Evolutionary conservation across 2,329 filamentous ascomycete species (phyloP).

Genomic region (Tolypocladium ophioglossoides): DNA sequence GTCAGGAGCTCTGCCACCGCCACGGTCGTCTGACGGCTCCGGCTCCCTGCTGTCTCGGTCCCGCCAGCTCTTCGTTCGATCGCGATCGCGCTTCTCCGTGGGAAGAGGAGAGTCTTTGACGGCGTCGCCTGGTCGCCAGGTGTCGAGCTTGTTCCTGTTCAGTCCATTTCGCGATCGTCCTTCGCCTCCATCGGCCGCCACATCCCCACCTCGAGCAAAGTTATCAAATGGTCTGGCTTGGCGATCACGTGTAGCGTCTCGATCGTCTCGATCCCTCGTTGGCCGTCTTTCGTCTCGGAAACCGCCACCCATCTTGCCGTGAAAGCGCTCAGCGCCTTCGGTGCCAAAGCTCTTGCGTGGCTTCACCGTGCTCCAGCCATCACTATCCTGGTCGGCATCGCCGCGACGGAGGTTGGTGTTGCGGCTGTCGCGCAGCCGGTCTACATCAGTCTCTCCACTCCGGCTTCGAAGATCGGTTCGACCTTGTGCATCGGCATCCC

Average conservation of each 20-base stretch:
- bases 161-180: conserved; percentile 53
- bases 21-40: conserved; percentile 44
- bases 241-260: conserved; percentile 39
- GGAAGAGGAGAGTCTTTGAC: conserved; percentile 15
- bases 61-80: conserved; percentile 51
- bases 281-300: conserved; percentile 31
- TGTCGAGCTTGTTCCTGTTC: conserved; percentile 55
- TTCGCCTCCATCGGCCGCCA: conserved; percentile 35
- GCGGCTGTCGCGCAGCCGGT: conserved; percentile 37
- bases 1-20: conserved; percentile 33
- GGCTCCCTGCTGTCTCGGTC: conserved; percentile 34
- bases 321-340: conserved; percentile 62
- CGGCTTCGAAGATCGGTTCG: conserved; percentile 48
- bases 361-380: conserved; percentile 67
- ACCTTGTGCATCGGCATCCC: conserved; percentile 41
- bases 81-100: conserved; percentile 38
- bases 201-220: conserved; percentile 37
- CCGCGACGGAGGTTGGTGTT: conserved; percentile 41
- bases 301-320: conserved; percentile 50
- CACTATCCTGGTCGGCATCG: conserved; percentile 47
- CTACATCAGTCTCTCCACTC: conserved; percentile 38
- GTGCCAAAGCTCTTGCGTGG: conserved; percentile 64
- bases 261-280: conserved; percentile 44
- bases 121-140: conserved; percentile 59
- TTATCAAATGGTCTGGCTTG: conserved; percentile 39